Evolutionary conservation across 495 filamentous ascomycete genomes (phyloP), one percentile per base, ranked within the genome.

Genomic region (Penicillium desertorum): DNA sequence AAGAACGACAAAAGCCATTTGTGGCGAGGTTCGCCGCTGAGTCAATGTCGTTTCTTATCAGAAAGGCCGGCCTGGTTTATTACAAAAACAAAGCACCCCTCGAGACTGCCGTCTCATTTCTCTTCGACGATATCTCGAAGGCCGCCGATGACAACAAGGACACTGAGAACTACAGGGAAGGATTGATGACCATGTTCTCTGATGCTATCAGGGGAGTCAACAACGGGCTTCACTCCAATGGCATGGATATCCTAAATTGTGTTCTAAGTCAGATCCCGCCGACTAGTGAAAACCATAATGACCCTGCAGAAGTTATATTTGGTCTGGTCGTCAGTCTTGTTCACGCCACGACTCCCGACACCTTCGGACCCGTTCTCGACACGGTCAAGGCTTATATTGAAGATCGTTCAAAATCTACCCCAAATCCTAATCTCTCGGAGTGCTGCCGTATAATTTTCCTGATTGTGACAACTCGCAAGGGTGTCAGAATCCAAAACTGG

Each of bases 1-100:
- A 88, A 68, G 82, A 86, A 62, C 82, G 82, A 53, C 89, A 90
- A 63, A 93, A 91, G 59, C 77, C 83, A 0, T 91, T 95, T 71
- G 90, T 96, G 56, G 86, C 87, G 17, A 83, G 90, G 54, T 99
- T 97, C 70, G 88, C 93, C 3, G 94, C 93, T 23, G 94, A 99
- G 73, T 90, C 93, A 10, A 83, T 98, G 78, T 95, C 92, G 56
- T 98, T 97, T 66, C 76, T 99, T 19, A 78, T 98, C 30, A 86
- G 91, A 62, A 98, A 96, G 74, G 89, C 92, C 32, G 90, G 85
- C 2, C 80, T 87, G 27, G 79, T 82, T 0, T 87, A 89, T 53
- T 82, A 87, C 54, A 87, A 89, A 62, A 87, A 90, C 61, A 82
- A 82, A 22, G 61, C 60, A 22, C 83, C 92, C 2, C 76, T 98